Evolutionary conservation across 2,329 filamentous ascomycete species (phyloP).

Genomic region (Alternaria gaisen): DNA sequence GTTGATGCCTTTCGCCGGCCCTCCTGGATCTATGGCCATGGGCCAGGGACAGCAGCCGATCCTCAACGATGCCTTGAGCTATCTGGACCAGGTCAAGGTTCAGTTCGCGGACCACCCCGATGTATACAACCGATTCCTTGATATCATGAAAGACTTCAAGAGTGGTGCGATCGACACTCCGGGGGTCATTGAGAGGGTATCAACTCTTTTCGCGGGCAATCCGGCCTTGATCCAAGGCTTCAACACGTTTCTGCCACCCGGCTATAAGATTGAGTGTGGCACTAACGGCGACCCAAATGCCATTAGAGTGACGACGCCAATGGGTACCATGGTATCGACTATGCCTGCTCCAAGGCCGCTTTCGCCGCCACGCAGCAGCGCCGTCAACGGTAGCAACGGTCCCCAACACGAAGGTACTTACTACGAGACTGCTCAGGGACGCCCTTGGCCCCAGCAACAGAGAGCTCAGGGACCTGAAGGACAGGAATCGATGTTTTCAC

Average conservation of each 20-base stretch:
- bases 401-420: conserved; percentile 52
- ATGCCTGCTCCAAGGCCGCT: conserved; percentile 68
- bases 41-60: conserved; percentile 86
- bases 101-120: conserved; percentile 97
- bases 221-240: conserved; percentile 96
- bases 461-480: conserved; percentile 42
- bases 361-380: conserved; percentile 57
- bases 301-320: conserved; percentile 95
- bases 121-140: conserved; percentile 94
- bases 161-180: conserved; percentile 98
- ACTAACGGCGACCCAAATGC: conserved; percentile 93
- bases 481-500: conserved; percentile 54
- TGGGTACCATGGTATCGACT: conserved; percentile 93
- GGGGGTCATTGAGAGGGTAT: conserved; percentile 95
- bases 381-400: conserved; percentile 64
- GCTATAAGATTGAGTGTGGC: conserved; percentile 96
- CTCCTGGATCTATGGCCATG: conserved; percentile 64
- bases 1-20: conserved; percentile 59
- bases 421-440: conserved; percentile 46
- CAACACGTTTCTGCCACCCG: conserved; percentile 95
- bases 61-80: conserved; percentile 87
- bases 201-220: conserved; percentile 93
- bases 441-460: conserved; percentile 53
- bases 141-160: conserved; percentile 99
- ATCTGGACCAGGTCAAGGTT: conserved; percentile 97